Conservation (phyloP, 2,329 filamentous ascomycete genomes). For the Fusarium sp. region DNA sequence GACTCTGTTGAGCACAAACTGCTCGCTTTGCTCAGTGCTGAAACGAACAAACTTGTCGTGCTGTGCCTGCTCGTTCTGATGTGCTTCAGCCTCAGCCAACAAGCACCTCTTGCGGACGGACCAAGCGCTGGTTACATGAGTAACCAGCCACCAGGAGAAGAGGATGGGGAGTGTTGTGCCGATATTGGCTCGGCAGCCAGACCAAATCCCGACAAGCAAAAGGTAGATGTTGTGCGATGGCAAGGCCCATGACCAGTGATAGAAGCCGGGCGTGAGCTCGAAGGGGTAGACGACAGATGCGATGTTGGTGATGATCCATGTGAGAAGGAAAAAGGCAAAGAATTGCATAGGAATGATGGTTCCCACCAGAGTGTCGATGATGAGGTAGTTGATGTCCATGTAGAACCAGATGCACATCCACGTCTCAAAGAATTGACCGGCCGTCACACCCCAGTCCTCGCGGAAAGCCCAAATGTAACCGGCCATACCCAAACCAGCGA, state of each 20-base stretch:
- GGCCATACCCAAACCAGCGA: slow-evolving; percentile 51
- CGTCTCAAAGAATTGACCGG: slow-evolving; percentile 38
- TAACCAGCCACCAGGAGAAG: slow-evolving; percentile 26
- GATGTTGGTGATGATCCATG: slow-evolving; percentile 47
- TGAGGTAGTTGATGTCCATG: slow-evolving; percentile 55
- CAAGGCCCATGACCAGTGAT: slow-evolving; percentile 18
- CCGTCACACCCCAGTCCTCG: slow-evolving; percentile 53
- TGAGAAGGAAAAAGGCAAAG: slow-evolving; percentile 55
- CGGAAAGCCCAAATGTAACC: slow-evolving; percentile 58
- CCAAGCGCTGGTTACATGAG: slow-evolving; percentile 20
- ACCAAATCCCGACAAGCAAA: slow-evolving; percentile 25
- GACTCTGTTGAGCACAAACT: not conserved
- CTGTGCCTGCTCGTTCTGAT: not conserved
- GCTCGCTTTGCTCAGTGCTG: not conserved
- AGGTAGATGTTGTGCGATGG: slow-evolving; percentile 22
- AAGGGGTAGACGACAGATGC: slow-evolving; percentile 20
- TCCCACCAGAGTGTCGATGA: slow-evolving; percentile 50
- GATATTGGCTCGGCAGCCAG: slow-evolving; percentile 11
- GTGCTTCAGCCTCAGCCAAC: slow-evolving; percentile 9
- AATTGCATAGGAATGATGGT: slow-evolving; percentile 48
- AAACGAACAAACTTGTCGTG: not conserved
- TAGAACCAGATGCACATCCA: slow-evolving; percentile 52
- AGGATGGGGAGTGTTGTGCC: slow-evolving; percentile 15
- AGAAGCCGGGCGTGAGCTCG: slow-evolving; percentile 29
- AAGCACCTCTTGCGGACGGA: slow-evolving; percentile 28